These are phyloP conservation scores for Trichosporon sp. DNA, from an alignment of 1,284 basidiomycete genomes.

Conservation along the genomic window DNA sequence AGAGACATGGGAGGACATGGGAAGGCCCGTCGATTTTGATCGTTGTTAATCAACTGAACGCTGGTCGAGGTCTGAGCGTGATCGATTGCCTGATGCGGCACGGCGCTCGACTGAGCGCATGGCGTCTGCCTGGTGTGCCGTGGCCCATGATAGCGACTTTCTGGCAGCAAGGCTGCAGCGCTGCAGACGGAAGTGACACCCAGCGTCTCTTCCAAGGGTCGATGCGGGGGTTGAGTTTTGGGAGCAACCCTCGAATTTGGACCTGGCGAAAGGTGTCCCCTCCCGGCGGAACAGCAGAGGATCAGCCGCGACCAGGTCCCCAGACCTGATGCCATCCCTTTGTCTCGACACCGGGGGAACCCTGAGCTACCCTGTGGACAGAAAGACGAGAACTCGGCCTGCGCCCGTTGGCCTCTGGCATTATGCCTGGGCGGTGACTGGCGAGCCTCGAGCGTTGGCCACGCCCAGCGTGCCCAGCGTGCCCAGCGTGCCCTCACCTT, in stretches of 20 bases:
- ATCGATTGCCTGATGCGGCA: too few species aligned
- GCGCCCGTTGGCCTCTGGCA: neutral
- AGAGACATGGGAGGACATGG: constrained; percentile 3
- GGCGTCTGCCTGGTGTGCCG: too few species aligned
- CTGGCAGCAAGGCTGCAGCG: too few species aligned
- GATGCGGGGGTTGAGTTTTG: constrained; percentile 12
- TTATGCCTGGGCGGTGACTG: too few species aligned
- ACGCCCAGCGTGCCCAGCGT: neutral
- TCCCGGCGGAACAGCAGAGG: too few species aligned
- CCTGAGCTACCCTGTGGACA: constrained; percentile 4
- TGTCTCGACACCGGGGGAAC: neutral
- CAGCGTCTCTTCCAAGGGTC: neutral
- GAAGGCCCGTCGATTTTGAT: neutral
- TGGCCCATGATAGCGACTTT: too few species aligned
- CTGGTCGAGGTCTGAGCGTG: too few species aligned
- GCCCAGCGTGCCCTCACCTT: neutral
- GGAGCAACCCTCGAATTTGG: constrained; percentile 14
- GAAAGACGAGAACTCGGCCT: constrained; percentile 1
- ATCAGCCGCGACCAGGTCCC: too few species aligned
- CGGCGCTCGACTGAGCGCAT: too few species aligned
- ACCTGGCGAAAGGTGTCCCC: neutral
- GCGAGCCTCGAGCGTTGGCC: too few species aligned
- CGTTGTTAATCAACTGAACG: neutral
- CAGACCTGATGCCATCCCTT: too few species aligned
- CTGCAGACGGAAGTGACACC: too few species aligned